Conservation (phyloP, 768 basidiomycete species). For the Leucocoprinus leucothites region DNA sequence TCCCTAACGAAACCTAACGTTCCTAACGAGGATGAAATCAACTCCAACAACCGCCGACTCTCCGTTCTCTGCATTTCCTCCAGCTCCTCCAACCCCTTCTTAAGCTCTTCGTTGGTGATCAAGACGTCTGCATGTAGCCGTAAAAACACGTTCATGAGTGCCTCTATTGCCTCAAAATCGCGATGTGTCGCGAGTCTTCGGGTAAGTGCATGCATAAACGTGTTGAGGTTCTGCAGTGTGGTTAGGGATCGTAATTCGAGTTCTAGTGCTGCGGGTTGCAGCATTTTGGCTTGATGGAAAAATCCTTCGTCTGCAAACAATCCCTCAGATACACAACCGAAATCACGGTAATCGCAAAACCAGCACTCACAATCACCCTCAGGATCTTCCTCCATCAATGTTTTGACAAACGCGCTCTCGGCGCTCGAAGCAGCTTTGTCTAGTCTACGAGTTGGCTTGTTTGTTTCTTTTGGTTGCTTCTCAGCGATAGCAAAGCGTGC, state of each 20-base stretch:
- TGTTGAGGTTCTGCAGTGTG: conserved; percentile 55
- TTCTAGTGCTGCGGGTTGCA: conserved; percentile 90
- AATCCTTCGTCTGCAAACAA: conserved; percentile 66
- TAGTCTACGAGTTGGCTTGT: conserved; percentile 48
- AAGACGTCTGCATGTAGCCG: conserved; percentile 82
- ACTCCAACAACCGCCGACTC: conserved; percentile 72
- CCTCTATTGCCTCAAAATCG: conserved; percentile 95
- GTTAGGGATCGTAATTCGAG: conserved; percentile 82
- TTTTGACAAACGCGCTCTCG: conserved; percentile 71
- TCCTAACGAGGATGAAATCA: conserved; percentile 71
- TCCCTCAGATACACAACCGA: background rate
- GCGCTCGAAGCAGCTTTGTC: conserved; percentile 47
- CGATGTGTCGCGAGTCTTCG: conserved; percentile 71
- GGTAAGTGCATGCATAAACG: conserved; percentile 74
- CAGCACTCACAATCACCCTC: conserved; percentile 65
- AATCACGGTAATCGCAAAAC: background rate
- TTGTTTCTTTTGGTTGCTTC: conserved; percentile 33
- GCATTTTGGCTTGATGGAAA: conserved; percentile 78
- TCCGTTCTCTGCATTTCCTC: conserved; percentile 69
- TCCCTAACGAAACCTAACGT: conserved; percentile 76
- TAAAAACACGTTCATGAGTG: conserved; percentile 81
- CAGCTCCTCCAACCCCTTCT: conserved; percentile 52
- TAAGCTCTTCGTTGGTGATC: conserved; percentile 66
- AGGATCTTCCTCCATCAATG: conserved; percentile 50
- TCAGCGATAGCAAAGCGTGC: conserved; percentile 65